Percentiles rank a stretch among this genome's conserved stretches.
These are phyloP conservation scores for Diophrys appendiculata DNA, from an alignment of 73 alveolate genomes.

Conservation along the genomic window DNA sequence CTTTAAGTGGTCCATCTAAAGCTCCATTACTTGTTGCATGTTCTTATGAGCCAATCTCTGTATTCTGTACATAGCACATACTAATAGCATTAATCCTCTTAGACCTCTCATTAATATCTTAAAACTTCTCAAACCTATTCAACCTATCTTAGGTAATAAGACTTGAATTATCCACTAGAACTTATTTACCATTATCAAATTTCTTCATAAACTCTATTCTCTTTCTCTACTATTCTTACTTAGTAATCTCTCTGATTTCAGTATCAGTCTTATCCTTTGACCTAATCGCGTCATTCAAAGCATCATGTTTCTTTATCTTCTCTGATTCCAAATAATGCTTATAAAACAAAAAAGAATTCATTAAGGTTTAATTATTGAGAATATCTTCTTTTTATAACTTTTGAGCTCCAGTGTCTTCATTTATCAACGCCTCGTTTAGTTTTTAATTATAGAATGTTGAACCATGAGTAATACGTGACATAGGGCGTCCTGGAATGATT, in stretches of 20 bases:
- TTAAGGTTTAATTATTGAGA: not conserved
- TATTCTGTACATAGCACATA: not conserved
- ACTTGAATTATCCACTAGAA: not conserved
- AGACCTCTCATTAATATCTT: not conserved
- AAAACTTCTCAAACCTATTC: not conserved
- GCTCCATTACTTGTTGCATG: not conserved
- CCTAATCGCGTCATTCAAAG: not conserved
- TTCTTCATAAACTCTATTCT: not conserved
- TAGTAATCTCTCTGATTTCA: not conserved
- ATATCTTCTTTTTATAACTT: too few relatives aligned
- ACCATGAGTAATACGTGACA: too few relatives aligned
- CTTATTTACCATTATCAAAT: not conserved
- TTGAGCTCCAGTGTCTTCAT: too few relatives aligned
- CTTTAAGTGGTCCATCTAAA: not conserved
- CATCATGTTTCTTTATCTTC: not conserved
- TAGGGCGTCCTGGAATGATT: too few relatives aligned
- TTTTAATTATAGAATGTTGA: too few relatives aligned
- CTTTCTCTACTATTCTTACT: not conserved
- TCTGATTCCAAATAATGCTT: not conserved
- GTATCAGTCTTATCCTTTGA: not conserved
- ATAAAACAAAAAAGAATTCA: not conserved
- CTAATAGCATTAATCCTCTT: not conserved
- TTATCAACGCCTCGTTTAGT: too few relatives aligned
- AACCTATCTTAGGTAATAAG: not conserved
- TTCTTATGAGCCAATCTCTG: not conserved